Evolutionary conservation across 768 basidiomycete genomes (phyloP).

Genomic region (Boletus sp.): DNA sequence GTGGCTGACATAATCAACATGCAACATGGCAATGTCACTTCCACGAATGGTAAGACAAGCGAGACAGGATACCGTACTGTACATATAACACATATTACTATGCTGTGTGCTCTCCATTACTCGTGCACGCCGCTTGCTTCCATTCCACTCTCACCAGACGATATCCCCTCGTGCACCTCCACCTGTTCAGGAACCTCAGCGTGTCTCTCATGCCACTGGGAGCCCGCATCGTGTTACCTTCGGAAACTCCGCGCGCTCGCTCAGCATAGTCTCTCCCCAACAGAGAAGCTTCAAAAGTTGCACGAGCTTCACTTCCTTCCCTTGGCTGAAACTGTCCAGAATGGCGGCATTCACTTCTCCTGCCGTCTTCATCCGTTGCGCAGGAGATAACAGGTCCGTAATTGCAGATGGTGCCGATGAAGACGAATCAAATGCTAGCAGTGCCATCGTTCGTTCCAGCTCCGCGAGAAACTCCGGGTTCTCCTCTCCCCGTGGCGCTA

Average conservation of each 20-base stretch:
- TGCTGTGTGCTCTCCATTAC: conserved; percentile 11
- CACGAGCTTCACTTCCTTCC: conserved; percentile 86
- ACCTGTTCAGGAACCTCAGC: conserved; percentile 27
- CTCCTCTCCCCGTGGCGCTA: conserved; percentile 94
- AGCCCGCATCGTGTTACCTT: conserved; percentile 45
- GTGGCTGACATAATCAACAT: conserved; percentile 30
- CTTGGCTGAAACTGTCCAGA: conserved; percentile 86
- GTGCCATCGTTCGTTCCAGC: conserved; percentile 91
- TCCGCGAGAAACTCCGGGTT: conserved; percentile 90
- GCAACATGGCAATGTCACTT: conserved; percentile 20
- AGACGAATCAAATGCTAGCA: conserved; percentile 76
- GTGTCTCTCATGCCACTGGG: conserved; percentile 21
- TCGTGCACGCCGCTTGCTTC: conserved; percentile 25
- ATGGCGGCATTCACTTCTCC: conserved; percentile 96
- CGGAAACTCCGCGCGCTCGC: conserved; percentile 77
- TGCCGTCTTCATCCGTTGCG: conserved; percentile 91
- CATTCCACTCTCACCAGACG: conserved; percentile 9
- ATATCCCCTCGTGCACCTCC: conserved; percentile 28
- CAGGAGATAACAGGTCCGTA: conserved; percentile 75
- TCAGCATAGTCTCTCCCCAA: conserved; percentile 84
- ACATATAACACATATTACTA: background rate
- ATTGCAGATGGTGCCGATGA: conserved; percentile 56
- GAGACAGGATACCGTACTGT: background rate
- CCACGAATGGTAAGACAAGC: conserved; percentile 4
- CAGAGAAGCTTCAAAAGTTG: conserved; percentile 77